Base-by-base conservation (phyloP, 179 eudicot species). In the Camellia oleifera region DNA sequence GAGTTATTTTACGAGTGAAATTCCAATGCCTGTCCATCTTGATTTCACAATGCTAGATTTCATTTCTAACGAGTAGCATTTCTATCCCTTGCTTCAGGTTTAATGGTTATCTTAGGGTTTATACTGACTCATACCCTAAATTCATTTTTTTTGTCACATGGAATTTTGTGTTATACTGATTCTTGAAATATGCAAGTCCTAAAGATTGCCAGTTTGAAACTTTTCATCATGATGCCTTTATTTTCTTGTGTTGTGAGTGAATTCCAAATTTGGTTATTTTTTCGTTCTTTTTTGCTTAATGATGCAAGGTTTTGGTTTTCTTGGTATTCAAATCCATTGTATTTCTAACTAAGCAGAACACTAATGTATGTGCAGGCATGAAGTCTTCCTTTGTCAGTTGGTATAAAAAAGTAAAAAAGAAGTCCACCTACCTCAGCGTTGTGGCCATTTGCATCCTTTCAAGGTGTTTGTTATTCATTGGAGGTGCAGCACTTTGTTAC, bases 31-130 rank as follows among this genome's bases (percentile, higher is more conserved):
- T 50, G 9, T 52, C 6, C 32, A 57, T 3, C 42, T 72, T 72
- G 7, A 5, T 20, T 75, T 61, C 18, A 9, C n/a, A n/a, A 10
- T 40, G 68, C 66, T 72, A 50, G 44, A 75, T 45, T 17, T 4
- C 32, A 46, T 62, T 76, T 46, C 9, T n/a, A 44, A n/a, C 15
- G 4, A n/a, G 32, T 13, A 8, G 17, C 57, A 58, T 26, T 64
- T 44, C 68, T 12, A 75, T 14, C 18, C 52, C 78, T 56, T 56
- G 48, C 61, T 56, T 60, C 46, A 56, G 77, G 77, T 26, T 73
- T 26, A 15, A 57, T 74, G 72, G 42, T 15, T 23, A 14, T 32
- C 6, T 3, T 14, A 7, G n/a, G 45, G 44, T 11, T 14, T 17
- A 13, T 58, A 42, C 20, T 1, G 6, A 20, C 15, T 65, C 45